phyloP scores from a whole-genome alignment of 176 grass and related monocot genomes.

The Juncus effusus region DNA sequence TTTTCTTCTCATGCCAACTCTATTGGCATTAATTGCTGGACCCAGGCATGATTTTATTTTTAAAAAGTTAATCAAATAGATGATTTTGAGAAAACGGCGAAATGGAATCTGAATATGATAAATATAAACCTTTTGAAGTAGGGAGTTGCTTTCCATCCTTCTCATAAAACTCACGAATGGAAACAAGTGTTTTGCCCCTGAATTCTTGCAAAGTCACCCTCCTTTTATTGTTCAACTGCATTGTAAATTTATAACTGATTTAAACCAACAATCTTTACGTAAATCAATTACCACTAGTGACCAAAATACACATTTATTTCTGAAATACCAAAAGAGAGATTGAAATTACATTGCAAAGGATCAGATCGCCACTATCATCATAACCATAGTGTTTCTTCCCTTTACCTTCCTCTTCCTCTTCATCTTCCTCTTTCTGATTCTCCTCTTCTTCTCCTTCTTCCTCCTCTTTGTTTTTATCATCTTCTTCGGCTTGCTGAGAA shows the following conservation, averaged over 20 bases:
- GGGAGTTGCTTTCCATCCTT: constrained; percentile 92
- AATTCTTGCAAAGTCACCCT: constrained; percentile 80
- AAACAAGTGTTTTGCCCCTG: constrained; percentile 62
- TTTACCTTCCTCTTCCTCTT: constrained; percentile 30
- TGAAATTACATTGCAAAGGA: constrained; percentile 67
- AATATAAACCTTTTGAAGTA: constrained; percentile 54
- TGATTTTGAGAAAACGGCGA: too few species aligned
- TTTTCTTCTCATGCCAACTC: too few species aligned
- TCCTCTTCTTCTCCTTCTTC: constrained; percentile 9
- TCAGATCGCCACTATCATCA: constrained; percentile 77
- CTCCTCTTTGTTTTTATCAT: neutral
- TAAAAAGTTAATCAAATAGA: too few species aligned
- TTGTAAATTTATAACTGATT: constrained; percentile 9
- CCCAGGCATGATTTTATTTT: too few species aligned
- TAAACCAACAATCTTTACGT: constrained; percentile 23
- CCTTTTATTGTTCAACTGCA: constrained; percentile 72
- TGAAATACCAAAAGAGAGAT: neutral
- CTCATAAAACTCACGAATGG: constrained; percentile 67
- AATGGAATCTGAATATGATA: neutral
- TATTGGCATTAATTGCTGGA: too few species aligned
- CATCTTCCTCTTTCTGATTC: constrained; percentile 9
- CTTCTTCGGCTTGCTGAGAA: constrained; percentile 23
- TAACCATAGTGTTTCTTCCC: constrained; percentile 34
- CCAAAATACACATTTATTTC: constrained; percentile 5
- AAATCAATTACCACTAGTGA: neutral